Conservation (phyloP, 768 basidiomycete species). For the Rhodosporidiobolus sp. region DNA sequence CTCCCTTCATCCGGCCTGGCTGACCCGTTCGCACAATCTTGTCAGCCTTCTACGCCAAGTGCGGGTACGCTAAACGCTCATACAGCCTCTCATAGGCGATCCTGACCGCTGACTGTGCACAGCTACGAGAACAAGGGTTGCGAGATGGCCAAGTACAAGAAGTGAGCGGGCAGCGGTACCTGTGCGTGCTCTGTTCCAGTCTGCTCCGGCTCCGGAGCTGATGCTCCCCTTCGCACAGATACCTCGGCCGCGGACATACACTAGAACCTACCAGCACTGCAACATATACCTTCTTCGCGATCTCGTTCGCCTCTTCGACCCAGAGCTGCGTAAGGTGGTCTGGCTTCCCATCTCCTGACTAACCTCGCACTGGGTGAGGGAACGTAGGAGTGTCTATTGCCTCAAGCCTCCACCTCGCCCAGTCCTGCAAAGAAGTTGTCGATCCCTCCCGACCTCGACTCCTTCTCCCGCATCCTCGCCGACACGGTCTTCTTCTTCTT, state of each 20-base stretch:
- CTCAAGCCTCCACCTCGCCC: slow-evolving; percentile 16
- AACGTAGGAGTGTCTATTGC: background rate
- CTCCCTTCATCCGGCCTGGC: slow-evolving; percentile 5
- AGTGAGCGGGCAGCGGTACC: background rate
- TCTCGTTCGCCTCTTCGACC: background rate
- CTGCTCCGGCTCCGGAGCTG: background rate
- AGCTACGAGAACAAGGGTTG: slow-evolving; percentile 73
- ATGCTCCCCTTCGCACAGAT: background rate
- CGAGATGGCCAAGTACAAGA: slow-evolving; percentile 67
- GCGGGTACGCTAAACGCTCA: slow-evolving; percentile 59
- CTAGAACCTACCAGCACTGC: background rate
- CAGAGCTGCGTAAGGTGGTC: too few species aligned
- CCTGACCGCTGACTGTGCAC: background rate
- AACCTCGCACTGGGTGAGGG: too few species aligned
- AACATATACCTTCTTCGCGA: background rate
- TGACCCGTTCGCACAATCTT: background rate
- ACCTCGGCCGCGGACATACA: background rate
- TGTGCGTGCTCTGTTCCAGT: background rate
- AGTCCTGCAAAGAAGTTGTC: slow-evolving; percentile 32
- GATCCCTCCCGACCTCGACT: slow-evolving; percentile 22
- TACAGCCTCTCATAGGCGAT: accelerated
- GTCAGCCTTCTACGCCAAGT: slow-evolving; percentile 93
- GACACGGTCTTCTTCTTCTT: background rate
- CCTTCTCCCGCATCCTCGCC: slow-evolving; percentile 19
- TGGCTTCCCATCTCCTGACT: too few species aligned